Evolutionary conservation across 805 yeast genomes (phyloP).

Genomic region (Teunomyces stri): DNA sequence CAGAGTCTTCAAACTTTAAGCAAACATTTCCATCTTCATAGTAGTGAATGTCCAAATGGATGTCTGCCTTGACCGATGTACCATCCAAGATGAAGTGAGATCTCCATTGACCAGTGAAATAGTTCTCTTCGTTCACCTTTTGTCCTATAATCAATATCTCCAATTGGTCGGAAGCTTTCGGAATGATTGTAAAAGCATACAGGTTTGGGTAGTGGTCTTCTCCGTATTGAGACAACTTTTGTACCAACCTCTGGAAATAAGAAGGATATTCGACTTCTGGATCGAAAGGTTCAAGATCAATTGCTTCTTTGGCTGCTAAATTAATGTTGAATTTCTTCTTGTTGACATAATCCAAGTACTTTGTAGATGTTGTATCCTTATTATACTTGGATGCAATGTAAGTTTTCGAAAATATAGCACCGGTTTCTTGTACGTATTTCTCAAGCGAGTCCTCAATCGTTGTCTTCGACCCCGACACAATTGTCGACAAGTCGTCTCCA

Average conservation of each 20-base stretch:
- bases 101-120: constrained; percentile 87
- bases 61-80: constrained; percentile 47
- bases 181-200: constrained; percentile 45
- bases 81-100: constrained; percentile 53
- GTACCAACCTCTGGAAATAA: constrained; percentile 28
- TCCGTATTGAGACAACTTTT: constrained; percentile 49
- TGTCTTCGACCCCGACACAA: constrained; percentile 20
- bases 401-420: constrained; percentile 26
- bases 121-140: constrained; percentile 70
- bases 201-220: constrained; percentile 64
- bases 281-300: constrained; percentile 49
- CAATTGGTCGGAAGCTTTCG: constrained; percentile 29
- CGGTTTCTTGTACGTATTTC: constrained; percentile 25
- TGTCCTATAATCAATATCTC: constrained; percentile 65
- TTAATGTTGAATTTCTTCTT: constrained; percentile 58
- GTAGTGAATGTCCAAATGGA: constrained; percentile 78
- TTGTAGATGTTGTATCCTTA: constrained; percentile 35
- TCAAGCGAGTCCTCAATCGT: constrained; percentile 29
- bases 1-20: constrained; percentile 49
- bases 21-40: constrained; percentile 96
- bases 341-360: constrained; percentile 50
- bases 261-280: constrained; percentile 23
- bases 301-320: constrained; percentile 45
- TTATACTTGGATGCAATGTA: constrained; percentile 34
- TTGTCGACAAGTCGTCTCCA: constrained; percentile 20